Evolutionary conservation across 106 monocot genomes (phyloP), one percentile per base, ranked within the genome.

Genomic region (Dioscorea dumetorum): DNA sequence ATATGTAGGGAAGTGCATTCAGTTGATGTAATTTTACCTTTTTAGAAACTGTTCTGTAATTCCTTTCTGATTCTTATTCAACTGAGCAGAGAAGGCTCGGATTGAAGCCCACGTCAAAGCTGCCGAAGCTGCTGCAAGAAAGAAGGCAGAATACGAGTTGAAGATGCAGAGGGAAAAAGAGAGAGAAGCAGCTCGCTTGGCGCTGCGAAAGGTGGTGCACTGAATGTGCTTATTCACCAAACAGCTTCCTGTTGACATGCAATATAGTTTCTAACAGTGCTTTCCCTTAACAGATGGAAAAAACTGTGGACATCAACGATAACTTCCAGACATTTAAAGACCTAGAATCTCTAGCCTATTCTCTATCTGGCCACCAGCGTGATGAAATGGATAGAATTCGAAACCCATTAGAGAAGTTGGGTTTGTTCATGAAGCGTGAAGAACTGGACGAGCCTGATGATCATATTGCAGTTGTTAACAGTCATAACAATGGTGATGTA

Each of bases 171-270:
- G 84, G 57, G 81, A 87, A 62, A 73, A 60, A 51, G 77, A 82
- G 80, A 84, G 91, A 61, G 77, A 79, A 70, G 87, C 79, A 58
- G 84, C 91, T 71, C 84, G 91, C 3, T 15, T 84, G 54, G 79
- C 77, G 18, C n/a, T 87, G 48, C 72, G 85, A 62, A 84, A 75
- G 76, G 91, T 91, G 31, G 2, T 3, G 13, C 0, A 22, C 64
- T 8, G 15, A 48, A 28, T 31, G 50, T 72, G 24, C 7, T 7
- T 10, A 3, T 41, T 41, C 6, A 41, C 41, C 41, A 41, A 41
- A 41, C 6, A 3, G 41, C 41, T 41, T 41, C 10, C 41, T 41
- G 10, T 41, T 41, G 41, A 41, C 41, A 41, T 41, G 41, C 10
- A 41, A 6, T 41, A 5, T 10, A 2, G 28, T 50, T 4, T 33